These are phyloP conservation scores for Cercospora sp. DNA, from an alignment of 2,329 filamentous ascomycete genomes.

Conservation along the genomic window DNA sequence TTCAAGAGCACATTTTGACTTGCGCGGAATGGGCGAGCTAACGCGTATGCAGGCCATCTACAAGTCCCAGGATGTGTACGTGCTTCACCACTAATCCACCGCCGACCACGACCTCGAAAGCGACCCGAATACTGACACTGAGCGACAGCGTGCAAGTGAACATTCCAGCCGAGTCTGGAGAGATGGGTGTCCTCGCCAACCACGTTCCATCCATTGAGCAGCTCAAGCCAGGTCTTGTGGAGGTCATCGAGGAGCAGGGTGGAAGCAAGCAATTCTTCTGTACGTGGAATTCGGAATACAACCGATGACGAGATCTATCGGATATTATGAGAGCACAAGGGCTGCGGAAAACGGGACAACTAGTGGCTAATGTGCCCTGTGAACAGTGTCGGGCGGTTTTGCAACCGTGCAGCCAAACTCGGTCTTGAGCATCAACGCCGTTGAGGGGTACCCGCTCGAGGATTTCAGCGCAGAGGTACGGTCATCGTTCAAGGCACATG, in stretches of 20 bases:
- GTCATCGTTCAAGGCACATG: not conserved
- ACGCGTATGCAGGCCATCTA: constrained; percentile 59
- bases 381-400: constrained; percentile 88
- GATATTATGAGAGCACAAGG: not conserved
- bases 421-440: constrained; percentile 93
- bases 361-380: constrained; percentile 11
- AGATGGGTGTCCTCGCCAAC: constrained; percentile 99
- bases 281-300: constrained; percentile 55
- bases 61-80: constrained; percentile 70
- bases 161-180: constrained; percentile 94
- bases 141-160: constrained; percentile 87
- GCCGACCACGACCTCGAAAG: constrained; percentile 9
- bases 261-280: constrained; percentile 96
- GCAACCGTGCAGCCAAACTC: constrained; percentile 96
- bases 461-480: constrained; percentile 84
- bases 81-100: constrained; percentile 31
- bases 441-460: constrained; percentile 91
- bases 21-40: not conserved
- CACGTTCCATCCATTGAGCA: constrained; percentile 99
- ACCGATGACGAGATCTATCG: not conserved
- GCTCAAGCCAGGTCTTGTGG: constrained; percentile 92
- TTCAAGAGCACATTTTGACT: not conserved
- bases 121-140: constrained; percentile 28
- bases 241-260: constrained; percentile 91
- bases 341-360: not conserved